phyloP scores from a whole-genome alignment of 2,329 filamentous ascomycete genomes.

The Herpotrichia juniperi region DNA sequence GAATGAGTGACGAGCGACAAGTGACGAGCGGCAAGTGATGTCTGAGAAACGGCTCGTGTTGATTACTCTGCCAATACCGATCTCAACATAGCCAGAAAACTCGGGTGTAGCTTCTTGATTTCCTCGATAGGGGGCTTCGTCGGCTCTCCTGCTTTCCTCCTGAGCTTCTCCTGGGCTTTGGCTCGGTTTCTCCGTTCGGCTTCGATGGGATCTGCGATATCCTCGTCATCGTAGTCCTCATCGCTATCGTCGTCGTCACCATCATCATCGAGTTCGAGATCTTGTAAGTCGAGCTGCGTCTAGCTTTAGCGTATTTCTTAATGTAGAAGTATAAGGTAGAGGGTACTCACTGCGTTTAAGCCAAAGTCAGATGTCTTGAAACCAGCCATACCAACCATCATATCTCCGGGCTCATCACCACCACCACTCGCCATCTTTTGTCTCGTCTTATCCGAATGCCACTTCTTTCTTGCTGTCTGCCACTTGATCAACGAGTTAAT shows the following conservation, averaged over 20 bases:
- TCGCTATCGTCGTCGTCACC: constrained; percentile 65
- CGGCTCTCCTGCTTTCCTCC: constrained; percentile 82
- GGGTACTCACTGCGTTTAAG: constrained; percentile 69
- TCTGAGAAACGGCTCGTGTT: no score
- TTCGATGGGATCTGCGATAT: constrained; percentile 84
- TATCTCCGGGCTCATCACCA: constrained; percentile 52
- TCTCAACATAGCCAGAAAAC: constrained; percentile 82
- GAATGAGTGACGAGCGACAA: no score
- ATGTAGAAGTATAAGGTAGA: constrained; percentile 2
- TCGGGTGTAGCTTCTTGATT: constrained; percentile 78
- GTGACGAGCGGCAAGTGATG: no score
- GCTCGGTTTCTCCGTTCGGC: constrained; percentile 80
- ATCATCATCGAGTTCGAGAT: constrained; percentile 80
- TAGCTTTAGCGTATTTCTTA: constrained; percentile 9
- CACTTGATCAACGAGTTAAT: constrained; percentile 87
- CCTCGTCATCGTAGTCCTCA: constrained; percentile 61
- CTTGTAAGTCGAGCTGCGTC: constrained; percentile 74
- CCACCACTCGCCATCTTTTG: constrained; percentile 98
- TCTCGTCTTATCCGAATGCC: constrained; percentile 96
- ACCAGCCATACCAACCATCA: constrained; percentile 48
- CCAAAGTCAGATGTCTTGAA: constrained; percentile 91
- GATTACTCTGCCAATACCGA: constrained; percentile 70
- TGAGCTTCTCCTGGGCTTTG: constrained; percentile 79
- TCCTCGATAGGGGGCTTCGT: constrained; percentile 79
- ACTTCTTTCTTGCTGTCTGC: constrained; percentile 96